Evolutionary conservation across 371 early-diverging fungal genomes (phyloP).

Genomic region (Capillidium rhysosporum): DNA sequence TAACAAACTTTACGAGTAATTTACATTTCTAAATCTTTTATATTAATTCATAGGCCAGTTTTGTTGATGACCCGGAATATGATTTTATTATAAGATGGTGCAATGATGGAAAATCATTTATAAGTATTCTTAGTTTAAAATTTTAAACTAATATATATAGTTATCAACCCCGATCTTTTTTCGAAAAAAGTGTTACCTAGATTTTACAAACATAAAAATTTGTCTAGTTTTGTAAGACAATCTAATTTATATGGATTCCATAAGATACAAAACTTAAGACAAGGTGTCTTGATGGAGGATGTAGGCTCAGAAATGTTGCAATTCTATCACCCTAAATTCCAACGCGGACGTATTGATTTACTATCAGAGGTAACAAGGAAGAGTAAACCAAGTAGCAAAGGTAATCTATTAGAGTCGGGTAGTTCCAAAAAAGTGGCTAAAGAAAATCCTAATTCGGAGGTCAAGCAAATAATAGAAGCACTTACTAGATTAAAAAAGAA

Average conservation of each 20-base stretch:
- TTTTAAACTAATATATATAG: neutral
- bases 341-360: slow-evolving; percentile 28
- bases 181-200: slow-evolving; percentile 38
- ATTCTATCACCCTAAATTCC: slow-evolving; percentile 31
- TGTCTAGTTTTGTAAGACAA: slow-evolving; percentile 86
- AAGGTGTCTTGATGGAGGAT: slow-evolving; percentile 42
- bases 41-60: neutral
- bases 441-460: slow-evolving; percentile 6
- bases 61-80: neutral
- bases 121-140: neutral
- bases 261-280: slow-evolving; percentile 62
- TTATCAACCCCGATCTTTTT: neutral
- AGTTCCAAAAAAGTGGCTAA: too few relatives aligned
- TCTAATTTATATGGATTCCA: slow-evolving; percentile 82
- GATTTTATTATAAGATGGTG: neutral
- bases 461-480: too few relatives aligned
- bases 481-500: too few relatives aligned
- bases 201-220: slow-evolving; percentile 84
- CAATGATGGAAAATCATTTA: neutral
- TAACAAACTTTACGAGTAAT: slow-evolving; percentile 1
- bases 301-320: slow-evolving; percentile 31
- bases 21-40: too few relatives aligned
- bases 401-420: too few relatives aligned
- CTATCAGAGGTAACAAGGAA: neutral
- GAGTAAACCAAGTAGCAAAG: neutral